Evolutionary conservation across 192 early-diverging fungal species (phyloP), one percentile per base, ranked within the genome.

Genomic region (Entomortierella chlamydospora): DNA sequence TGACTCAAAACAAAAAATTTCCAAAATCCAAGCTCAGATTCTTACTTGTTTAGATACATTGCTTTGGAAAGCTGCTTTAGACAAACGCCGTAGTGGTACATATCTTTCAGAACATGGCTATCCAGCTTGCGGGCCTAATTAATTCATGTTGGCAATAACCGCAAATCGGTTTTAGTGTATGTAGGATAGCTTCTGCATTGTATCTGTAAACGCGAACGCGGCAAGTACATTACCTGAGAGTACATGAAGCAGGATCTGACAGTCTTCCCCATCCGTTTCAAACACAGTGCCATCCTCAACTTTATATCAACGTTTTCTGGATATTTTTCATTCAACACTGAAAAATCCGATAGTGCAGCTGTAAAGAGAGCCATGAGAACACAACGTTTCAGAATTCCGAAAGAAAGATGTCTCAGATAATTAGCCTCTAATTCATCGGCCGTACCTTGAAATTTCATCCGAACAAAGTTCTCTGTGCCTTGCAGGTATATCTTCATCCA

Each of bases 401-500:
- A 47, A 11, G 45, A n/a, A n/a, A n/a, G n/a, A n/a, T n/a, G n/a
- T n/a, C n/a, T 47, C 4, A 30, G 7, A 54, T 10, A 54, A 28
- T 37, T 49, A 54, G 15, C 25, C 22, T 20, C 42, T 15, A 4
- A 37, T 17, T 60, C 1, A n/a, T 29, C 7, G 3, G 13, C 26
- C 11, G 13, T 57, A 63, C 69, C 72, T 56, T 67, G 56, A 39
- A 61, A 74, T 39, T 31, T 43, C 59, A 61, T 74, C 6, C 49
- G 50, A 29, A 61, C 34, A 1, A 62, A 29, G 28, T 61, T 65
- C 17, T 74, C 72, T 49, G 64, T 30, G 15, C 64, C 72, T 12
- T 67, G 49, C 25, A 74, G 37, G 52, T 74, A 74, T 13, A 28
- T n/a, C 28, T 18, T 68, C 72, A 74, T 74, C 72, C 72, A 74